Evolutionary conservation across 345 rosid species (phyloP).

Genomic region (Carallia brachiata): DNA sequence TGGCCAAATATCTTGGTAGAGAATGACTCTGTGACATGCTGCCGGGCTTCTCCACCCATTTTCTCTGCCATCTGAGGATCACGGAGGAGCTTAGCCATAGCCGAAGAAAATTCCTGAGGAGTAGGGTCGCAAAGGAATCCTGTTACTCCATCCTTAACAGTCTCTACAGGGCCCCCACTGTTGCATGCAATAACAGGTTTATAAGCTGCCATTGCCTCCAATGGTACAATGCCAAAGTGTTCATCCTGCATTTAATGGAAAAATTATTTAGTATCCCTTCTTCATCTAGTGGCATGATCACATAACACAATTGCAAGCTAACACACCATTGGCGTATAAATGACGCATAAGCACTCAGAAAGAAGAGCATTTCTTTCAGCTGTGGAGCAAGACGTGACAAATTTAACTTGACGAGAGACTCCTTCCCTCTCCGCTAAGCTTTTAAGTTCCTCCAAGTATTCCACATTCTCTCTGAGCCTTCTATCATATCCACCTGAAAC

Average conservation of each 20-base stretch:
- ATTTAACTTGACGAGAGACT: slow-evolving; percentile 50
- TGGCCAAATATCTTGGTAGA: slow-evolving; percentile 71
- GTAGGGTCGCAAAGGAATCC: slow-evolving; percentile 81
- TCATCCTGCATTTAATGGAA: slow-evolving; percentile 55
- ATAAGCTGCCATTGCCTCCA: slow-evolving; percentile 94
- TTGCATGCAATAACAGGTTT: slow-evolving; percentile 92
- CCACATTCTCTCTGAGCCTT: slow-evolving; percentile 82
- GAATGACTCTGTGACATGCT: slow-evolving; percentile 57
- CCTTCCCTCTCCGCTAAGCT: slow-evolving; percentile 62
- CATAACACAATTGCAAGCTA: not conserved
- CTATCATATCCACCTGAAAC: slow-evolving; percentile 75
- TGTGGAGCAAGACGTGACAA: slow-evolving; percentile 83
- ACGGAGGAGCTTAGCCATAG: slow-evolving; percentile 66
- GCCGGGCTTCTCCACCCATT: slow-evolving; percentile 66
- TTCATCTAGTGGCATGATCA: too few relatives aligned
- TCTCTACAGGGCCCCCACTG: slow-evolving; percentile 91
- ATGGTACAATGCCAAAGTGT: slow-evolving; percentile 92
- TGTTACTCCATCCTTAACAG: slow-evolving; percentile 62
- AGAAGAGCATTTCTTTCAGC: slow-evolving; percentile 80
- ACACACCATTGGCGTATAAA: slow-evolving; percentile 77
- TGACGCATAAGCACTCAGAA: slow-evolving; percentile 66
- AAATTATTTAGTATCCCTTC: too few relatives aligned
- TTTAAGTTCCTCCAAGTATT: slow-evolving; percentile 78
- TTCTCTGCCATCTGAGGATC: slow-evolving; percentile 54
- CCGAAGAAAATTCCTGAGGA: slow-evolving; percentile 58